Base-by-base conservation (phyloP, 2,329 filamentous ascomycete species). In the Hortaea werneckii region DNA sequence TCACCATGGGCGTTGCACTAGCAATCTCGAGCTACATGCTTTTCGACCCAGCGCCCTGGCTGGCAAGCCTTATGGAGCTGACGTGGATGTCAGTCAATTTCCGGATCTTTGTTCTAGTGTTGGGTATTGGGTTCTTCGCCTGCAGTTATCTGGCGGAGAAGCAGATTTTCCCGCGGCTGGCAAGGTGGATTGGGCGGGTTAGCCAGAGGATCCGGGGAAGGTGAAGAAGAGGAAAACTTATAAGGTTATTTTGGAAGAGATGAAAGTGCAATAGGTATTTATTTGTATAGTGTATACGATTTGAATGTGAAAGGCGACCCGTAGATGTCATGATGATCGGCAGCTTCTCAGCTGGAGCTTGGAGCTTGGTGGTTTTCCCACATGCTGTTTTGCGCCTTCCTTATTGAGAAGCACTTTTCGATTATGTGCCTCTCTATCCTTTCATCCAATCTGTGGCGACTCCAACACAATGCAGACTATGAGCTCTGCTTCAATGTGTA, bases 161-260 rank as follows among this genome's bases (percentile, higher is more conserved):
- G 46, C 76, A 78, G 45, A 35, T 92, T 4, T 83, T 95, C 50
- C 79, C 81, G 32, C 67, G 68, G 20, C 54, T 95, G 45, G 83
- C 87, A 12, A 80, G 78, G 50, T 65, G 72, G 40, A 69, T 95
- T 45, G 87, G 86, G 1, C 69, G 68, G 29, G 54, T 75, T 11
- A 83, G 80, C 59, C 67, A 75, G 42, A 67, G 64, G n/a, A 45
- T 87, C 41, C 68, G 62, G 67, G 76, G 42, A 74, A 72, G 60
- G 40, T 71, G 38, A 95, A 95, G 71, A 80, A 83, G 67, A 77
- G 88, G 53, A 95, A 95, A 67, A 73, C 82, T 68, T 95, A 95
- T 63, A 96, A 96, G 69, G 57, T 87, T 13, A 82, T 95, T 29
- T 62, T 75, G 42, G 84, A 92, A 60, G 71, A 78, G 46, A 84